Base-by-base conservation (phyloP, 2,329 filamentous ascomycete species). In the Colletotrichum nymphaeae region DNA sequence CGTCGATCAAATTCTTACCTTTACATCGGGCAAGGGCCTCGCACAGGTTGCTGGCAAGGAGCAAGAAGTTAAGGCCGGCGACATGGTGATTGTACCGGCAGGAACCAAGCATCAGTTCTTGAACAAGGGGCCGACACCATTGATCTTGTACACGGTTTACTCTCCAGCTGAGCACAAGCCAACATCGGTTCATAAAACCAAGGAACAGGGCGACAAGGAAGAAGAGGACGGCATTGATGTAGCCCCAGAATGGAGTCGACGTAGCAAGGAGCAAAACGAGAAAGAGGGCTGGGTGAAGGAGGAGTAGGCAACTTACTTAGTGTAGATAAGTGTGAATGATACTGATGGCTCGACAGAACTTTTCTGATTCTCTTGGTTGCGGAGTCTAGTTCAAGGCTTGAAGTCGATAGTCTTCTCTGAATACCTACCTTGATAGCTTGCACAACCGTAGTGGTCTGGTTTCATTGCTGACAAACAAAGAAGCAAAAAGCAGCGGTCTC, bases 51-150 rank as follows among this genome's bases (percentile, higher is more conserved):
- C 85, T 19, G 89, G 89, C 1, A 88, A 88, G 67, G 88, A 91
- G 65, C 89, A 91, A 69, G 80, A 83, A 30, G 82, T 84, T 5
- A 81, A 81, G 56, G 81, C 79, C 1, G 81, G 81, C 16, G 81
- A 83, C 53, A 80, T 83, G 72, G 80, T 83, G 7, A 79, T 82
- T 55, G 90, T 93, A 3, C 91, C 91, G 0, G 91, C 91, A 0
- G 91, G 91, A 0, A 92, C 90, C 2, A 88, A 90, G 79, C 90
- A 92, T 78, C 90, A 92, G 78, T 92, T 93, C 78, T 82, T 92
- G 63, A 92, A 92, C 70, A 90, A 84, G 2, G 90, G 90, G 1
- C 84, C 88, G 0, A 86, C 86, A 63, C 90, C 90, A 2, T 79
- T 92, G 64, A 88, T 92, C 75, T 78, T 93, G 49, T 88, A 92